Percentiles rank a stretch among this genome's conserved stretches.
phyloP scores from a whole-genome alignment of 257 asterid genomes.

The Solanum infundibuliforme region DNA sequence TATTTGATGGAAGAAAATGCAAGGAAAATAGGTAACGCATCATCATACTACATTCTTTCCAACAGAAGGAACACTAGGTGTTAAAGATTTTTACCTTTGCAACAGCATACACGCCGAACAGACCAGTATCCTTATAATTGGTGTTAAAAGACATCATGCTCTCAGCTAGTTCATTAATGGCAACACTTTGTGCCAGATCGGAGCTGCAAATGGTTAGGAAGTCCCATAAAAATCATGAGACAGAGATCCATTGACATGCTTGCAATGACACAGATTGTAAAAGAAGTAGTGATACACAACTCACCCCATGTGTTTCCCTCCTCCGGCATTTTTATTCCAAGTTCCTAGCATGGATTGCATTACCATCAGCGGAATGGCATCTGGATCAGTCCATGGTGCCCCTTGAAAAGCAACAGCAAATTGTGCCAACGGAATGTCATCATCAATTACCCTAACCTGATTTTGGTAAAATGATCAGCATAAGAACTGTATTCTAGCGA shows the following conservation, averaged over 20 bases:
- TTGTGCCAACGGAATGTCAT: slow-evolving; percentile 69
- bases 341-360: slow-evolving; percentile 82
- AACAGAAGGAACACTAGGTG: background rate
- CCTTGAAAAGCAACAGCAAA: slow-evolving; percentile 90
- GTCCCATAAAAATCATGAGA: slow-evolving; percentile 1
- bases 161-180: slow-evolving; percentile 71
- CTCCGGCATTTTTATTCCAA: slow-evolving; percentile 64
- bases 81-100: slow-evolving; percentile 45
- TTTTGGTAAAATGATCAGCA: slow-evolving; percentile 3
- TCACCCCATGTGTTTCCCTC: slow-evolving; percentile 89
- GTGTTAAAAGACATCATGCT: slow-evolving; percentile 88
- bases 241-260: background rate
- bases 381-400: slow-evolving; percentile 90
- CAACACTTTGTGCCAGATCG: slow-evolving; percentile 58
- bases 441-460: slow-evolving; percentile 73
- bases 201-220: slow-evolving; percentile 38
- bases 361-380: slow-evolving; percentile 77
- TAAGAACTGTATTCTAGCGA: background rate
- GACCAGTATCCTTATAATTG: slow-evolving; percentile 84
- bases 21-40: background rate
- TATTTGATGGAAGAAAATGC: background rate
- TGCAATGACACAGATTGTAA: background rate
- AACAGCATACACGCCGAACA: slow-evolving; percentile 82
- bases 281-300: slow-evolving; percentile 1
- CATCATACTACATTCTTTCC: background rate